phyloP scores from a whole-genome alignment of 73 alveolate species.

The Stentor roeselii region DNA sequence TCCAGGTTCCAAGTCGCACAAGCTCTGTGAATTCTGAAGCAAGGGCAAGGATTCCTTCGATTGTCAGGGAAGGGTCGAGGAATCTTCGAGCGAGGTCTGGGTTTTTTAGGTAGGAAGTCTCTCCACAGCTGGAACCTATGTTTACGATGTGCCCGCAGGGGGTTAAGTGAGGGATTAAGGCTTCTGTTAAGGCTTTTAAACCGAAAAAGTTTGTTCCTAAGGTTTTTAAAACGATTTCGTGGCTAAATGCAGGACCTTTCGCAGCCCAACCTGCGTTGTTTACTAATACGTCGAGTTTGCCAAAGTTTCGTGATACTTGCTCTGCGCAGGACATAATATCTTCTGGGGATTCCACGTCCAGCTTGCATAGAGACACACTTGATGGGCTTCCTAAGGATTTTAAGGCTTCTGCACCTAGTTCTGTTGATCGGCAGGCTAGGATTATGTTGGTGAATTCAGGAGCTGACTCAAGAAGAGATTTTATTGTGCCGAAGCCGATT shows the following conservation, averaged over 20 bases:
- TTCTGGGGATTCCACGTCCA: neutral
- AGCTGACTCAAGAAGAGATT: no score
- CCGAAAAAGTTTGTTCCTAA: conserved; percentile 51
- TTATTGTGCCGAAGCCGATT: no score
- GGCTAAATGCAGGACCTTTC: conserved; percentile 29
- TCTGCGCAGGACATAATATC: neutral
- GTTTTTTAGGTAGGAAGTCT: neutral
- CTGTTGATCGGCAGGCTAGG: no score
- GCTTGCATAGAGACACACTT: no score
- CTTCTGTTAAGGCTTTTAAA: conserved; percentile 37
- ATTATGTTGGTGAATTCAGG: no score
- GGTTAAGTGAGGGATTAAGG: conserved; percentile 36
- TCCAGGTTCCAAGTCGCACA: conserved; percentile 32
- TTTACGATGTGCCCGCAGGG: conserved; percentile 44
- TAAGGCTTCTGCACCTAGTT: no score
- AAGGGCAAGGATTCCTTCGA: conserved; percentile 27
- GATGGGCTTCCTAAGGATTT: no score
- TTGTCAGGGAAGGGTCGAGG: conserved; percentile 13
- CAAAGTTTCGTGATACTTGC: conserved; percentile 28
- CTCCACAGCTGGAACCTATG: conserved; percentile 42
- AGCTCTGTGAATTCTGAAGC: conserved; percentile 26
- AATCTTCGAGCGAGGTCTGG: conserved; percentile 25
- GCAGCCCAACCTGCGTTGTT: conserved; percentile 49
- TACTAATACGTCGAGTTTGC: conserved; percentile 47
- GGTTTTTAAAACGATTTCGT: conserved; percentile 34